phyloP scores from a whole-genome alignment of 2,329 filamentous ascomycete genomes.

The Metarhizium guizhouense region DNA sequence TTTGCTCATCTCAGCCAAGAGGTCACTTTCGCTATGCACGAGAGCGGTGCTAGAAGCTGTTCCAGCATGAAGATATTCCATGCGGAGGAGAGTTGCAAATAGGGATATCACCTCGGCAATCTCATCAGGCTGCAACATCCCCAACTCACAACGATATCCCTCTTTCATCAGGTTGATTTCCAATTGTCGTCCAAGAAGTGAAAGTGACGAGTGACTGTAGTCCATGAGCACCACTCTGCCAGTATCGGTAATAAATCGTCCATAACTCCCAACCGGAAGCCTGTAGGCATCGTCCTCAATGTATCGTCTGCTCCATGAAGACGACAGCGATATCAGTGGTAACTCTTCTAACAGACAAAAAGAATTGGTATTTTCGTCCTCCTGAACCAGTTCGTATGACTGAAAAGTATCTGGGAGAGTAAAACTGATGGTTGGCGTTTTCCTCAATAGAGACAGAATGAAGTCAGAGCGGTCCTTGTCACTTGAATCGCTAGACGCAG shows the following conservation, averaged over 20 bases:
- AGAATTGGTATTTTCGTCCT: constrained; percentile 77
- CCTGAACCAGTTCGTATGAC: constrained; percentile 67
- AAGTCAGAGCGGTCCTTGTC: constrained; percentile 32
- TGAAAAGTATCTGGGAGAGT: constrained; percentile 62
- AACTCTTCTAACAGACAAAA: constrained; percentile 60
- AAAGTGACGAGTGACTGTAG: constrained; percentile 69
- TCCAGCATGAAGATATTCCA: constrained; percentile 31
- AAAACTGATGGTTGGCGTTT: constrained; percentile 68
- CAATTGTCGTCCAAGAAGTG: constrained; percentile 68
- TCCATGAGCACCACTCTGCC: constrained; percentile 68
- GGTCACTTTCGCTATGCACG: constrained; percentile 24
- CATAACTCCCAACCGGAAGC: constrained; percentile 57
- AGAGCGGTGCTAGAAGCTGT: constrained; percentile 21
- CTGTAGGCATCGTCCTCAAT: constrained; percentile 44
- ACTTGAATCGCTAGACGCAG: constrained; percentile 20
- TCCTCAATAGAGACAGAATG: constrained; percentile 56
- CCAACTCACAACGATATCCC: constrained; percentile 42
- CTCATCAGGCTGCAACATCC: constrained; percentile 48
- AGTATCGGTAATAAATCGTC: constrained; percentile 69
- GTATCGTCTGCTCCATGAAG: constrained; percentile 34
- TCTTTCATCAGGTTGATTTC: constrained; percentile 56
- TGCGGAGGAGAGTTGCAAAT: constrained; percentile 60
- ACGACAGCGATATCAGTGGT: constrained; percentile 47
- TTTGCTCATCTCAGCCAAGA: constrained; percentile 48
- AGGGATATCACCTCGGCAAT: constrained; percentile 66